Percentiles rank a stretch among this genome's conserved stretches.
Conservation (phyloP, 2,329 filamentous ascomycete genomes). For the Ceratocystis albifundus region DNA sequence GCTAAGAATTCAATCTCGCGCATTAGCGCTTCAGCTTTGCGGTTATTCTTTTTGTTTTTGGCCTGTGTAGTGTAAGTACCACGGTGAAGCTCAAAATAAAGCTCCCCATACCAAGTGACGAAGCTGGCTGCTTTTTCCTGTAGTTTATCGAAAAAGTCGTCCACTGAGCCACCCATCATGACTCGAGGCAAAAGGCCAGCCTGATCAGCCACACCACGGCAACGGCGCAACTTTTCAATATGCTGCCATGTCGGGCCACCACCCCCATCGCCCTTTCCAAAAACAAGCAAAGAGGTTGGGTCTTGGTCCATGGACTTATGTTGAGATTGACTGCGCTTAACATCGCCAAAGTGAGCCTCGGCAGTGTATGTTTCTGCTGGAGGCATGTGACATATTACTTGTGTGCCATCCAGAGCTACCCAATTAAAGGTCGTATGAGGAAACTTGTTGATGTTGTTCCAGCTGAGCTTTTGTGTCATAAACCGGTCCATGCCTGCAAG, state of each 20-base stretch:
- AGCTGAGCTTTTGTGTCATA: constrained; percentile 96
- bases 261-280: constrained; percentile 92
- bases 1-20: constrained; percentile 81
- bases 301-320: constrained; percentile 97
- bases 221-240: constrained; percentile 85
- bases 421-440: constrained; percentile 98
- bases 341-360: constrained; percentile 85
- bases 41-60: constrained; percentile 93
- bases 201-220: constrained; percentile 82
- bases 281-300: constrained; percentile 77
- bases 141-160: constrained; percentile 83
- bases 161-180: constrained; percentile 78
- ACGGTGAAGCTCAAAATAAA: constrained; percentile 95
- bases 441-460: constrained; percentile 99
- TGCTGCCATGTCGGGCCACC: constrained; percentile 91
- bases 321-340: constrained; percentile 76
- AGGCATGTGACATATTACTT: constrained; percentile 96
- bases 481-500: constrained; percentile 94
- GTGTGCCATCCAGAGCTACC: constrained; percentile 89
- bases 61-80: constrained; percentile 96
- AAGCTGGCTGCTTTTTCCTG: constrained; percentile 69
- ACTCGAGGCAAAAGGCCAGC: constrained; percentile 73
- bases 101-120: constrained; percentile 93
- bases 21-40: constrained; percentile 71
- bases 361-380: constrained; percentile 93